Evolutionary conservation across 805 yeast genomes (phyloP), one percentile per base, ranked within the genome.

Genomic region (Barnettozyma sucrosica): DNA sequence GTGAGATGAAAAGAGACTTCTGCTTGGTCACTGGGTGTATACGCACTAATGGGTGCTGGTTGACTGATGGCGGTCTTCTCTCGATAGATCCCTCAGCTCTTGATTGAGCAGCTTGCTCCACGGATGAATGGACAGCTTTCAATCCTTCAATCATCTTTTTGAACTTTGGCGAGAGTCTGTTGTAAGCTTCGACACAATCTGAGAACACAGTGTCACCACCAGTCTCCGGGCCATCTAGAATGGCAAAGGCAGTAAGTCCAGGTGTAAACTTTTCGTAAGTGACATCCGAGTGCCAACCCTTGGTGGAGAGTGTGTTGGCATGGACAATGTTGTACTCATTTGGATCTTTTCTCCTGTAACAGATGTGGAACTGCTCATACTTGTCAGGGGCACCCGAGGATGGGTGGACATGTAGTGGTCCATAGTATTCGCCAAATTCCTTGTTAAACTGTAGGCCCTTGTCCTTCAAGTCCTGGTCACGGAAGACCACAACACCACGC

Each of bases 131-230:
- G 38, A 80, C 68, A 4, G 81, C 90, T 56, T 80, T 77, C 57
- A 85, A 72, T 0, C 83, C 83, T 18, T 72, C 70, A 39, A 85
- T 63, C 53, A 81, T 67, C 57, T 77, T 67, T 61, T 80, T 74
- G 69, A 84, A 76, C 25, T 69, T 75, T 21, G 85, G 85, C 1
- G 90, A 83, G 45, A 85, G 71, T 57, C 90, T 69, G 49, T 81
- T 76, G 64, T 81, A 85, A 10, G 88, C 89, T 62, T 83, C 89
- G 33, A 72, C 70, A 24, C 80, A 72, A 59, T 83, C 87, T n/a
- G 86, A 77, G 60, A 83, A 85, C 42, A 83, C 68, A n/a, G 88
- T 85, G 63, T 85, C 93, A 51, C 93, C 93, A 46, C 92, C 89
- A 37, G 79, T 63, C 20, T 74, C 78, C 24, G 80, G 81, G 32